Percentiles rank a stretch among this genome's conserved stretches.
These are phyloP conservation scores for Cyberlindnera subsufficiens DNA, from an alignment of 805 yeast genomes.

Conservation along the genomic window DNA sequence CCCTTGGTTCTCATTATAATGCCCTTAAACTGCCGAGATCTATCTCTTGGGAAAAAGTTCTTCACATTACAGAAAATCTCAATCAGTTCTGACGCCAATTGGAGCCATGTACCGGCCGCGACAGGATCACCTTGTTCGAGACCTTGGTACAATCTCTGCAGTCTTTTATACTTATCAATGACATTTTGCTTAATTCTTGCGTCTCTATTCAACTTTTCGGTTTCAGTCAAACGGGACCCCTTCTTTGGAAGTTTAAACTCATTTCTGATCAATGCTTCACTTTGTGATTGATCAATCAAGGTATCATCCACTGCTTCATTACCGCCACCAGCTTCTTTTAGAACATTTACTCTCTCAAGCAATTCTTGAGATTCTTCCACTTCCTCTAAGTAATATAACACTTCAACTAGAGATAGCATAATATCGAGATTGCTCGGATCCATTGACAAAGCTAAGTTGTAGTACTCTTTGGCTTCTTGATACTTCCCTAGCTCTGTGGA, in stretches of 20 bases:
- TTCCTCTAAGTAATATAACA: constrained; percentile 61
- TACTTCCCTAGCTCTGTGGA: constrained; percentile 67
- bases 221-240: constrained; percentile 28
- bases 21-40: constrained; percentile 64
- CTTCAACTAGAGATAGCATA: constrained; percentile 76
- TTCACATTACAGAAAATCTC: constrained; percentile 76
- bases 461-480: constrained; percentile 56
- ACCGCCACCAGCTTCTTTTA: constrained; percentile 21
- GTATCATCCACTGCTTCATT: constrained; percentile 21
- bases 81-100: constrained; percentile 73
- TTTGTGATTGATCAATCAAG: background rate
- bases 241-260: constrained; percentile 22
- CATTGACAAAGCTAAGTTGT: constrained; percentile 42
- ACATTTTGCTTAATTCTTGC: constrained; percentile 53
- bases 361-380: constrained; percentile 49
- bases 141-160: constrained; percentile 46
- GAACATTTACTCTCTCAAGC: constrained; percentile 42
- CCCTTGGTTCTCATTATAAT: constrained; percentile 57
- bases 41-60: constrained; percentile 73
- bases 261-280: constrained; percentile 21
- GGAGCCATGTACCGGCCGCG: constrained; percentile 78
- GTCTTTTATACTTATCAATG: constrained; percentile 46
- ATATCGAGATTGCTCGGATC: constrained; percentile 67
- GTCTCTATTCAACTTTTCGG: constrained; percentile 51
- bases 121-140: constrained; percentile 45